Conservation (phyloP, 495 filamentous ascomycete species). For the Xylona heveae region DNA sequence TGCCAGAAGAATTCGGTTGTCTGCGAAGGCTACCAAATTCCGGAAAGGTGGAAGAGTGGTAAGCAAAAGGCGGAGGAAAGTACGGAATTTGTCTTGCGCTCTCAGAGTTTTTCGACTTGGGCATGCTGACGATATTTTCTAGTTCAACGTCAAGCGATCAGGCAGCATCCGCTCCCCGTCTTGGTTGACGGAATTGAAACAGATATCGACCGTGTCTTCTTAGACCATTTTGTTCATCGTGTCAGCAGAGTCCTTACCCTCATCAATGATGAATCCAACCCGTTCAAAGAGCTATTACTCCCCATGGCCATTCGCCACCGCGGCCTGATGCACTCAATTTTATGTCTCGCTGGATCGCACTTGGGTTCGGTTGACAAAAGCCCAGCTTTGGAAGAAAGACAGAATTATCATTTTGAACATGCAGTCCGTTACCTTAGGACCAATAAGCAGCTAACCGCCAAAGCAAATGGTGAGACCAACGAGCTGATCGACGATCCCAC, state of each 20-base stretch:
- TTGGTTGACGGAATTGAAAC: slow-evolving; percentile 78
- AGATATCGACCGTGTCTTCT: slow-evolving; percentile 58
- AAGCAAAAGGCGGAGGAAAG: slow-evolving; percentile 57
- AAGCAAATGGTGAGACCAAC: slow-evolving; percentile 18
- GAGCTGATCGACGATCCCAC: slow-evolving; percentile 25
- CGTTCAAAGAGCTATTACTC: slow-evolving; percentile 73
- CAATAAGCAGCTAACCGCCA: slow-evolving; percentile 20
- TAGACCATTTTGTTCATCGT: slow-evolving; percentile 69
- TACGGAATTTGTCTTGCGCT: slow-evolving; percentile 24
- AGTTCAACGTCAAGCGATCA: no score
- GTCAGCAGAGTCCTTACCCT: slow-evolving; percentile 65
- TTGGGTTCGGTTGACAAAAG: slow-evolving; percentile 30
- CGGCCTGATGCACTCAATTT: slow-evolving; percentile 81
- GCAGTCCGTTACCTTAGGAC: slow-evolving; percentile 21
- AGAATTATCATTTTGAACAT: slow-evolving; percentile 25
- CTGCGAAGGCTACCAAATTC: slow-evolving; percentile 87
- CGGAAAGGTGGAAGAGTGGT: slow-evolving; percentile 76
- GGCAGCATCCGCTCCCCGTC: slow-evolving; percentile 50
- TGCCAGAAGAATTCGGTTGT: slow-evolving; percentile 88
- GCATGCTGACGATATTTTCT: not conserved
- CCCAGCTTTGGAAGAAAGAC: slow-evolving; percentile 22
- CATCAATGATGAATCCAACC: slow-evolving; percentile 68
- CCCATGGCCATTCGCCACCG: slow-evolving; percentile 67
- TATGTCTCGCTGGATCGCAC: slow-evolving; percentile 71
- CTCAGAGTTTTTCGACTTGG: no score